Base-by-base conservation (phyloP, 2,329 filamentous ascomycete genomes). In the Rutstroemia sp. region DNA sequence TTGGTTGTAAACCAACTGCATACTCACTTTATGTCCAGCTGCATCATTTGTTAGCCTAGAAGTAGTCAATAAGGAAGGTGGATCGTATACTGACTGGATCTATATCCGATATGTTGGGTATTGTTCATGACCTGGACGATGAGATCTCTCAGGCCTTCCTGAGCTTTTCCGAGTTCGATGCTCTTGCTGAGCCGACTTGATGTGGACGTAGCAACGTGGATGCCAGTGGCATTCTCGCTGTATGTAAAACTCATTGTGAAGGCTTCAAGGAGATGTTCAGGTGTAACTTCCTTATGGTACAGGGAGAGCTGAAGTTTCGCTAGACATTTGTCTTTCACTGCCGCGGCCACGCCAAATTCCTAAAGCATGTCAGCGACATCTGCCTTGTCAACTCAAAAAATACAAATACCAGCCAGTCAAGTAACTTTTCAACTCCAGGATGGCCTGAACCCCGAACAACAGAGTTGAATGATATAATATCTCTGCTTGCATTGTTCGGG, bases 291-390 rank as follows among this genome's bases (percentile, higher is more conserved):
- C 14, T 55, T 38, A 5, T 48, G 37, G 51, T 65, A 61, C 12
- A 67, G 49, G 17, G 61, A 60, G n/a, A 67, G 58, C 41, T 66
- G 61, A 6, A 67, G 57, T 48, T 62, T 65, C 12, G 51, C 51
- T 4, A 67, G 37, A 39, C 59, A 66, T 27, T 59, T 59, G 16
- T 56, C 57, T 23, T 61, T 52, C 9, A 67, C 48, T 17, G 63
- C 64, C 54, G 63, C 56, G 5, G 58, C 51, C 16, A 61, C 64
- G 14, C 63, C 62, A 37, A 54, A 51, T 48, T 67, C 65, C 65
- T 66, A 53, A 4, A 3, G 27, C 8, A 21, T 10, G 48, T 63
- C 51, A 61, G 54, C 9, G 37, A 12, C 14, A 19, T n/a, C 38
- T 21, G 10, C 8, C 34, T 17, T 30, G 5, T 4, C 21, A 10